A percentile compares a stretch with the other conserved stretches of the same genome.
These are phyloP conservation scores for Coemansia sp. DNA, from an alignment of 192 early-diverging fungal genomes.

Conservation along the genomic window DNA sequence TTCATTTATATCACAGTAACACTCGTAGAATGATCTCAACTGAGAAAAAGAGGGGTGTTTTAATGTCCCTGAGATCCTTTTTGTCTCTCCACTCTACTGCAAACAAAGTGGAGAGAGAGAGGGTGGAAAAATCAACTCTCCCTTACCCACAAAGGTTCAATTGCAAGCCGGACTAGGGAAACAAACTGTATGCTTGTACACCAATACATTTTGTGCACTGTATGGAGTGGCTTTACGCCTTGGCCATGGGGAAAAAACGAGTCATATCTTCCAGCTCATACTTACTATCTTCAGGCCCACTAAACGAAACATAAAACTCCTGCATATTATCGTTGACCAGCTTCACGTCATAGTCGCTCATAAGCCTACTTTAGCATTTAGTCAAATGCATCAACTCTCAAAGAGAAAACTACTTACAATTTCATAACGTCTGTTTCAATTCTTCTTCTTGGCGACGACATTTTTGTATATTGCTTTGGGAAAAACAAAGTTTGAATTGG, in stretches of 20 bases:
- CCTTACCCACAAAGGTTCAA: too few relatives aligned
- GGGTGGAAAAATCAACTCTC: too few relatives aligned
- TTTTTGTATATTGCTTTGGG: conserved; percentile 30
- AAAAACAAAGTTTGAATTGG: not conserved
- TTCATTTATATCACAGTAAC: too few relatives aligned
- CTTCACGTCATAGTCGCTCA: conserved; percentile 99
- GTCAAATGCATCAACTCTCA: too few relatives aligned
- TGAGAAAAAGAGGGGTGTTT: too few relatives aligned
- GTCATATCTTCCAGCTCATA: too few relatives aligned
- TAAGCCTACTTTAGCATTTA: conserved; percentile 67
- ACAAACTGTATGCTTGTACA: not conserved
- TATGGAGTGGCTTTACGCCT: too few relatives aligned
- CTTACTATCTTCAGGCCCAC: conserved; percentile 92
- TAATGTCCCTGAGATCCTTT: too few relatives aligned
- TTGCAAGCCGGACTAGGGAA: not conserved
- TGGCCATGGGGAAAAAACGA: too few relatives aligned
- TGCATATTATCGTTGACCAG: conserved; percentile 99
- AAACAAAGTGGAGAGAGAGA: too few relatives aligned
- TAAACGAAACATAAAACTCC: conserved; percentile 93
- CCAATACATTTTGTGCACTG: not conserved
- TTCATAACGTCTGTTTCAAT: conserved; percentile 99
- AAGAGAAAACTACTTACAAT: conserved; percentile 62
- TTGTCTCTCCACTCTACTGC: not conserved
- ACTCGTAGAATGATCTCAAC: too few relatives aligned
- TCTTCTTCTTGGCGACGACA: conserved; percentile 88